Conservation (phyloP, 1,139 yeast species). For the Arxiozyma slooffiae region DNA sequence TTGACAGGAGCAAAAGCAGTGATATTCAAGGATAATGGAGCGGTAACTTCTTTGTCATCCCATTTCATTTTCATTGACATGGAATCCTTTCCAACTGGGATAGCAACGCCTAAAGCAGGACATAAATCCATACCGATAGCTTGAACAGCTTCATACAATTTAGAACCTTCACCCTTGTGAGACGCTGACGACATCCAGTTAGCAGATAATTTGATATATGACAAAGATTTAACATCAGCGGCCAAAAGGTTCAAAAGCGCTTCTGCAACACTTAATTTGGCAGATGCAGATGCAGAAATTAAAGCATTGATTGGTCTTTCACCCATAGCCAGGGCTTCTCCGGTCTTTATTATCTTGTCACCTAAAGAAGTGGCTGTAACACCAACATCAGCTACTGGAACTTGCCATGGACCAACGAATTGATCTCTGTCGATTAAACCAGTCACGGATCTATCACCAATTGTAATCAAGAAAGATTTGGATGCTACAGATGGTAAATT, state of each 20-base stretch:
- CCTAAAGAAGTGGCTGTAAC: slow-evolving; percentile 86
- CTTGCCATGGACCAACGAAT: slow-evolving; percentile 99
- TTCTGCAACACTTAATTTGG: slow-evolving; percentile 94
- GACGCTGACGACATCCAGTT: slow-evolving; percentile 99
- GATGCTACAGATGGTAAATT: slow-evolving; percentile 93
- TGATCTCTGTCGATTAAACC: slow-evolving; percentile 97
- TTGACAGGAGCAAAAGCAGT: slow-evolving; percentile 88
- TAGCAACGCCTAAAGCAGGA: slow-evolving; percentile 82
- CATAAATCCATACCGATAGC: slow-evolving; percentile 93
- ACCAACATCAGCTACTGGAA: slow-evolving; percentile 98
- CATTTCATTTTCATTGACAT: slow-evolving; percentile 99
- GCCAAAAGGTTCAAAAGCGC: slow-evolving; percentile 82
- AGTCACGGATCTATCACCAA: slow-evolving; percentile 94
- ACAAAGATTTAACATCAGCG: slow-evolving; percentile 71
- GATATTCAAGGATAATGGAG: slow-evolving; percentile 85
- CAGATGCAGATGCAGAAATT: slow-evolving; percentile 90
- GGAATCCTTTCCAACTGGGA: slow-evolving; percentile 98
- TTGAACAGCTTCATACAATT: slow-evolving; percentile 91
- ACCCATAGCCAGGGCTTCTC: slow-evolving; percentile 97
- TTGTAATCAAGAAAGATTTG: slow-evolving; percentile 86
- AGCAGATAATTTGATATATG: slow-evolving; percentile 79
- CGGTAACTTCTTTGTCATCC: slow-evolving; percentile 85
- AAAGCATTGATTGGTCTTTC: slow-evolving; percentile 89
- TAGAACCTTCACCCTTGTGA: slow-evolving; percentile 92
- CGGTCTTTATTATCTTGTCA: slow-evolving; percentile 56